A percentile compares a stretch with the other conserved stretches of the same genome.
These are phyloP conservation scores for Aspergillus fijiensis DNA, from an alignment of 2,329 filamentous ascomycete genomes.

Conservation along the genomic window DNA sequence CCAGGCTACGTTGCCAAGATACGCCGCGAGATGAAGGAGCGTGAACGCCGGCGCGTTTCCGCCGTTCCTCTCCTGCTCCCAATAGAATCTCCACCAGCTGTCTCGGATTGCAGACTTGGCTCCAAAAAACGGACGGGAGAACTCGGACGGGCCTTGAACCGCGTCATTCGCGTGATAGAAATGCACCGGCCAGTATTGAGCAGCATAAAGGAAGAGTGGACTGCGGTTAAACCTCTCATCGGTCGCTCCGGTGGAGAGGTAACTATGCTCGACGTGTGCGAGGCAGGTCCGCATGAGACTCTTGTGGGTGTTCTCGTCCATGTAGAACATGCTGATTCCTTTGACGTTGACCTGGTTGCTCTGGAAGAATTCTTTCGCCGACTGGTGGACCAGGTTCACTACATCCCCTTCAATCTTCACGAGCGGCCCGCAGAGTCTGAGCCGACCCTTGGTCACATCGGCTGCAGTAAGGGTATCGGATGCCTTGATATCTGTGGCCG, in stretches of 20 bases:
- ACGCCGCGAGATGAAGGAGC: conserved; percentile 26
- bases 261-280: conserved; percentile 18
- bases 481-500: conserved; percentile 8
- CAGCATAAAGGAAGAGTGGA: conserved; percentile 25
- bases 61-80: conserved; percentile 25
- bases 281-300: conserved; percentile 25
- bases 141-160: conserved; percentile 18
- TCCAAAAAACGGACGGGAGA: conserved; percentile 25
- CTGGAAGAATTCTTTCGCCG: conserved; percentile 25
- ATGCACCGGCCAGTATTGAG: conserved; percentile 24
- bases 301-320: conserved; percentile 20
- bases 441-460: conserved; percentile 15
- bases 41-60: conserved; percentile 27
- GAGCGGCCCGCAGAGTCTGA: conserved; percentile 13
- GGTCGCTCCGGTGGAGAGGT: conserved; percentile 10
- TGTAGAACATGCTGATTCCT: conserved; percentile 26
- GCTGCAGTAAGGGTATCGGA: conserved; percentile 3
- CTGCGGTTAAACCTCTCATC: not conserved
- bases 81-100: conserved; percentile 27
- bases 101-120: conserved; percentile 22
- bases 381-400: conserved; percentile 26
- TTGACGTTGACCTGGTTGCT: conserved; percentile 25
- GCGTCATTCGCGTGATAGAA: conserved; percentile 20
- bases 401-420: conserved; percentile 19
- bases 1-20: conserved; percentile 26